phyloP scores from a whole-genome alignment of 768 basidiomycete genomes.

The Lactarius hengduanensis region DNA sequence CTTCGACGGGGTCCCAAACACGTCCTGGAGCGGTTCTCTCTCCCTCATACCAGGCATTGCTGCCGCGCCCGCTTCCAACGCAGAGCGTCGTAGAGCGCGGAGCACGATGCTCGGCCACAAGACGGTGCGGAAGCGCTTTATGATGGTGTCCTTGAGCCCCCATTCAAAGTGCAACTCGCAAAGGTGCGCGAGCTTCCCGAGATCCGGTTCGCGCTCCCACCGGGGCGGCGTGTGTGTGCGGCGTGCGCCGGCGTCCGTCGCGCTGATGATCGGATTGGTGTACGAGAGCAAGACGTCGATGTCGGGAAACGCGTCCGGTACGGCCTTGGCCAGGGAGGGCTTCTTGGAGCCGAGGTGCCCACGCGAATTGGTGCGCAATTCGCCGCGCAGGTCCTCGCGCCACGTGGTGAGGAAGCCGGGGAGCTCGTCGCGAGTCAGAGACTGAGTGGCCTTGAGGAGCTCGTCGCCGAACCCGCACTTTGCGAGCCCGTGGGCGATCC shows the following conservation, averaged over 20 bases:
- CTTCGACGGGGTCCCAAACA: conserved; percentile 45
- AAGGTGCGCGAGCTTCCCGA: conserved; percentile 66
- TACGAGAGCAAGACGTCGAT: conserved; percentile 77
- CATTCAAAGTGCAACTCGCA: conserved; percentile 93
- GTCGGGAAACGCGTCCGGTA: conserved; percentile 69
- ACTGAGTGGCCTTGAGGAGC: conserved; percentile 57
- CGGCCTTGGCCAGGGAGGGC: conserved; percentile 56
- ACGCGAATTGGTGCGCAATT: conserved; percentile 67
- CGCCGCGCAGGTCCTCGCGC: conserved; percentile 58
- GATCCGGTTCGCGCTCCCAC: conserved; percentile 61
- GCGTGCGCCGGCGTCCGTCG: conserved; percentile 46
- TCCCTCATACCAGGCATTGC: conserved; percentile 12
- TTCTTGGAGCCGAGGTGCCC: conserved; percentile 64
- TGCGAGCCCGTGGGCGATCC: conserved; percentile 75
- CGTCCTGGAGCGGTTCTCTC: not conserved
- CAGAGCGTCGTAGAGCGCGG: conserved; percentile 65
- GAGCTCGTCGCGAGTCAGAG: conserved; percentile 43
- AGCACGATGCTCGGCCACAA: conserved; percentile 77
- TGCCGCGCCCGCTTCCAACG: conserved; percentile 39
- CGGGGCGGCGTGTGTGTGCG: conserved; percentile 35
- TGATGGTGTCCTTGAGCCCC: conserved; percentile 80
- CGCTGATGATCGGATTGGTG: conserved; percentile 71
- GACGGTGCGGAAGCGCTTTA: conserved; percentile 80
- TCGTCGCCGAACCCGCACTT: conserved; percentile 77
- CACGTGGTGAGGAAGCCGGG: conserved; percentile 57